phyloP scores from a whole-genome alignment of 2,329 filamentous ascomycete species.

The Botryotinia calthae region DNA sequence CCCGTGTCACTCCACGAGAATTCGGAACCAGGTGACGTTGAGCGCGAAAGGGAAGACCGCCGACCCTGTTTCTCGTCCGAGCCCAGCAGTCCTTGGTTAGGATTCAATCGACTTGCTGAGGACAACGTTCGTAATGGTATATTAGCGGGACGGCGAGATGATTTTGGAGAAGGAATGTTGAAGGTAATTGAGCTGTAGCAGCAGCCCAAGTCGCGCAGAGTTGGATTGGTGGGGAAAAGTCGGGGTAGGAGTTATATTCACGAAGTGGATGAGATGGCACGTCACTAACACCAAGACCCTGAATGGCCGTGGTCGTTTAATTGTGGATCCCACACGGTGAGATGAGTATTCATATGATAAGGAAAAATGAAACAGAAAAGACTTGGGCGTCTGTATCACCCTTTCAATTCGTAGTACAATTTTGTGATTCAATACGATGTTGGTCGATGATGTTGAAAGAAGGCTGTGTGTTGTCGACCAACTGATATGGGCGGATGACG shows the following conservation, averaged over 20 bases:
- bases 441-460: slow-evolving; percentile 12
- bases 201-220: slow-evolving; percentile 57
- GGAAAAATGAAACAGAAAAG: slow-evolving; percentile 15
- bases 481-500: slow-evolving; percentile 14
- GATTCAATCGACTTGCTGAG: slow-evolving; percentile 36
- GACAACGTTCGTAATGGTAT: slow-evolving; percentile 81
- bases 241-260: slow-evolving; percentile 18
- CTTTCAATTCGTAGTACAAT: slow-evolving; percentile 7
- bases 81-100: slow-evolving; percentile 48
- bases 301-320: slow-evolving; percentile 11
- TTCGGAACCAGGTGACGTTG: slow-evolving; percentile 60
- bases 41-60: slow-evolving; percentile 48
- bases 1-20: slow-evolving; percentile 93
- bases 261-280: slow-evolving; percentile 20
- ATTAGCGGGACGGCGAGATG: slow-evolving; percentile 69
- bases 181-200: slow-evolving; percentile 69
- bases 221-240: slow-evolving; percentile 22
- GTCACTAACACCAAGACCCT: slow-evolving; percentile 18
- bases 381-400: slow-evolving; percentile 17
- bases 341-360: slow-evolving; percentile 19
- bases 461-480: slow-evolving; percentile 9
- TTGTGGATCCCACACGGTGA: slow-evolving; percentile 19
- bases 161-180: slow-evolving; percentile 80
- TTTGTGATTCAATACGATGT: slow-evolving; percentile 18
- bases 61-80: slow-evolving; percentile 44